Base-by-base conservation (phyloP, 192 early-diverging fungal species). In the Lobulomyces angularis region DNA sequence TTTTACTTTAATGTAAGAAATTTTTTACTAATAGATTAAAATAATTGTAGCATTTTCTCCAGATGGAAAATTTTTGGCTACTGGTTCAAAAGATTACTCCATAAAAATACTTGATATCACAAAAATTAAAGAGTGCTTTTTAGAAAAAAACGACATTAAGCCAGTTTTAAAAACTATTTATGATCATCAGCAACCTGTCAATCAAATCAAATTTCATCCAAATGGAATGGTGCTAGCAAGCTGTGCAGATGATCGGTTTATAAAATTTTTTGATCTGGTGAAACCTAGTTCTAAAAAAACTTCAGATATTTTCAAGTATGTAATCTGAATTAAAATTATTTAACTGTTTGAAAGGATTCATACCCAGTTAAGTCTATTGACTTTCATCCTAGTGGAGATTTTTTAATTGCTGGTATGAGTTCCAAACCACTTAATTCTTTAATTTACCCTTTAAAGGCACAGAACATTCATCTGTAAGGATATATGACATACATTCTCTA, bases 351-450 rank as follows among this genome's bases (percentile, higher is more conserved):
- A 27, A 50, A 79, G 60, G 88, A 94, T 56, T 67, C 82, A 18
- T 71, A 79, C 41, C 66, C 82, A 5, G 80, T 85, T 46, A 56
- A 75, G 22, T 83, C 83, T 4, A 81, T 94, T 6, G 69, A 71
- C 3, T 97, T 97, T 62, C 92, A 97, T 60, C 92, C 92, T 8
- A 82, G 81, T 3, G 92, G 90, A 31, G 88, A 92, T 52, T 92
- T 71, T 56, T 52, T 95, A 24, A 60, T 81, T 1, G 78, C 83
- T 6, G 77, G 77, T 24, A 58, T 47, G 1, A 26, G 12, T 12
- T 11, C 11, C 17, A 16, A 11, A 44, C 19, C 34, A 2, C 3
- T 33, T 14, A 26, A 11, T 23, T 46, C 24, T 5, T 32, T 20
- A 31, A 0, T 19, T 31, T 45, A 14, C 31, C 46, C 26, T 34